Percentiles rank a stretch among this genome's conserved stretches.
phyloP scores from a whole-genome alignment of 306 rosid species.

The Quercus rubra region DNA sequence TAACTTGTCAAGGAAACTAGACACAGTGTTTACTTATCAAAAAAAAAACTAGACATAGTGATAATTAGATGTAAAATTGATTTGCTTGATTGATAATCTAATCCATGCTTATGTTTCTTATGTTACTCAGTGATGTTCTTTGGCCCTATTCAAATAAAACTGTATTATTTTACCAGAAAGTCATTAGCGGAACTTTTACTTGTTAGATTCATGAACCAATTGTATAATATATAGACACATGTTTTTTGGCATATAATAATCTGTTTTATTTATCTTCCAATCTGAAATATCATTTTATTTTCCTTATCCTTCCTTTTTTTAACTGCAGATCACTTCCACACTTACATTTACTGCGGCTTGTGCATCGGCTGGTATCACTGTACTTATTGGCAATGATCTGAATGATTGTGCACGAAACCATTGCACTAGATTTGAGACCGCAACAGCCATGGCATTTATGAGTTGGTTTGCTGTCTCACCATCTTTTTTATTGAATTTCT shows the following conservation, averaged over 20 bases:
- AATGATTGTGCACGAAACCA: constrained; percentile 44
- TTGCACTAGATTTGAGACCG: constrained; percentile 51
- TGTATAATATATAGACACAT: not conserved
- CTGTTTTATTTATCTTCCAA: not conserved
- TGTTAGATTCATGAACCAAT: not conserved
- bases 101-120: not conserved
- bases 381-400: constrained; percentile 56
- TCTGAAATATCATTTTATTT: not conserved
- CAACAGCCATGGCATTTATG: constrained; percentile 60
- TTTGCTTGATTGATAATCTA: not conserved
- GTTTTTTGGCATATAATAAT: not conserved
- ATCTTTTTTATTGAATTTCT: constrained; percentile 56
- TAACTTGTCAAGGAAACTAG: not conserved
- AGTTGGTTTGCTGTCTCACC: constrained; percentile 59
- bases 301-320: not conserved
- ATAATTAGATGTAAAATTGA: not conserved
- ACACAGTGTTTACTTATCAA: too few species aligned
- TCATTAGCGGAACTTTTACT: not conserved
- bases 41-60: not conserved
- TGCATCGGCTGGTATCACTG: constrained; percentile 61
- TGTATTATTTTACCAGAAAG: not conserved
- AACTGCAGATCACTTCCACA: constrained; percentile 58
- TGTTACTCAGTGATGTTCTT: not conserved
- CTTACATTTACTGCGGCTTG: constrained; percentile 58
- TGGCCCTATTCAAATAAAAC: not conserved